Evolutionary conservation across 768 basidiomycete species (phyloP), one percentile per base, ranked within the genome.

Genomic region (Suillus variegatus): DNA sequence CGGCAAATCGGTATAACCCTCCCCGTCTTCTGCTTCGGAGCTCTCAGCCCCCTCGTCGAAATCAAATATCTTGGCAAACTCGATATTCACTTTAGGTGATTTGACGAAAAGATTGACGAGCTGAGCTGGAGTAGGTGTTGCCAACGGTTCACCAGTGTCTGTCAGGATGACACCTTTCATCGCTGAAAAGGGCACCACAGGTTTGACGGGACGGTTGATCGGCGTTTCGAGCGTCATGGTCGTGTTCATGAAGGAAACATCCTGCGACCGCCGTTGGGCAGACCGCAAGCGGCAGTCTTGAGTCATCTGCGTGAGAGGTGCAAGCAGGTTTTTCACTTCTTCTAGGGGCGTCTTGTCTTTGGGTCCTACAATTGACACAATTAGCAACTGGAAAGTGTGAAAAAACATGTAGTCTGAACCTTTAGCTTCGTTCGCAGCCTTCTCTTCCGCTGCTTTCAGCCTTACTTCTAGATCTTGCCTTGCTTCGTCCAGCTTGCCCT

Each of bases 111-210:
- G 80, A 43, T 84, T 87, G 3, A 84, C 84, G 0, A 93, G 80
- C 70, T 90, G 89, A 0, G 82, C 79, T 0, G 89, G 90, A 2
- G 84, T 81, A 1, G 93, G 93, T 14, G 93, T 95, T 4, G 85
- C 81, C 8, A 94, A 79, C 2, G 83, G 79, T 72, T 93, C 88
- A 9, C 93, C 93, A 0, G 93, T 93, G 9, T 88, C 80, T 0
- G 93, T 93, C 44, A 94, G 81, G 38, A 95, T 82, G 46, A 95
- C 90, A 3, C 93, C 88, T 72, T 89, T 89, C 88, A 90, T 90
- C 1, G 88, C 88, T 4, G 85, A 86, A 28, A 68, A 74, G 13
- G 81, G 80, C 36, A 73, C 67, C 32, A 18, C 5, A 1, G 61
- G 68, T 61, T 72, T 73, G 7, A 77, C 67, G 32, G 68, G 69